A percentile compares a stretch with the other conserved stretches of the same genome.
phyloP scores from a whole-genome alignment of 805 yeast species.

The Metschnikowia orientalis region DNA sequence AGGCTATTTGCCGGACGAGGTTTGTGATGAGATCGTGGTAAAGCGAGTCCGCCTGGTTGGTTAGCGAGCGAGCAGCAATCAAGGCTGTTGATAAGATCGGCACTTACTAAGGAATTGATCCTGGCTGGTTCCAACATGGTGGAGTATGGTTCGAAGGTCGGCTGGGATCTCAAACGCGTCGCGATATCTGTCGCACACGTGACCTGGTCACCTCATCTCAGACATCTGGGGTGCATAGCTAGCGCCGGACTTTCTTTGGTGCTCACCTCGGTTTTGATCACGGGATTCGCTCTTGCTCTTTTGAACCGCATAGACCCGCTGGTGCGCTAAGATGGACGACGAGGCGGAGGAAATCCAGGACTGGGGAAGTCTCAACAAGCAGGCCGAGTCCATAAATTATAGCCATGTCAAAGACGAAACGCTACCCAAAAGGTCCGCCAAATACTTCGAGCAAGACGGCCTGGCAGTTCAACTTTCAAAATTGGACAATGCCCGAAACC shows the following conservation, averaged over 20 bases:
- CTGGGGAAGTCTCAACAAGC: slow-evolving; percentile 39
- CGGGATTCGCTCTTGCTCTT: too few species aligned
- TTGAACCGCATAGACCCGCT: too few species aligned
- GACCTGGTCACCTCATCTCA: too few species aligned
- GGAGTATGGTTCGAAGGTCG: background rate
- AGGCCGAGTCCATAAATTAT: background rate
- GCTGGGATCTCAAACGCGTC: too few species aligned
- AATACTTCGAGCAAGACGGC: slow-evolving; percentile 83
- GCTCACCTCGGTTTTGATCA: too few species aligned
- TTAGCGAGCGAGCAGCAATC: slow-evolving; percentile 1
- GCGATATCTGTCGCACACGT: too few species aligned
- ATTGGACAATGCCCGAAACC: slow-evolving; percentile 52
- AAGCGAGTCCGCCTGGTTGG: slow-evolving; percentile 35
- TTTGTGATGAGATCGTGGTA: slow-evolving; percentile 31
- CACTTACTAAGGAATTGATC: slow-evolving; percentile 16
- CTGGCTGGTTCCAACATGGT: slow-evolving; percentile 5
- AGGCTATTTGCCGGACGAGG: slow-evolving; percentile 28
- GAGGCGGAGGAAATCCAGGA: slow-evolving; percentile 45
- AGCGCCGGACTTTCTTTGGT: too few species aligned
- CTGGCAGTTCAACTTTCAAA: slow-evolving; percentile 47
- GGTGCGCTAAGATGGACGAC: slow-evolving; percentile 14
- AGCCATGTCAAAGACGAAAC: slow-evolving; percentile 16
- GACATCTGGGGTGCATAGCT: too few species aligned
- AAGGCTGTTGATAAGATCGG: background rate
- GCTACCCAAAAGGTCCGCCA: slow-evolving; percentile 74